phyloP scores from a whole-genome alignment of 176 grass and related monocot genomes.

The Canna indica region DNA sequence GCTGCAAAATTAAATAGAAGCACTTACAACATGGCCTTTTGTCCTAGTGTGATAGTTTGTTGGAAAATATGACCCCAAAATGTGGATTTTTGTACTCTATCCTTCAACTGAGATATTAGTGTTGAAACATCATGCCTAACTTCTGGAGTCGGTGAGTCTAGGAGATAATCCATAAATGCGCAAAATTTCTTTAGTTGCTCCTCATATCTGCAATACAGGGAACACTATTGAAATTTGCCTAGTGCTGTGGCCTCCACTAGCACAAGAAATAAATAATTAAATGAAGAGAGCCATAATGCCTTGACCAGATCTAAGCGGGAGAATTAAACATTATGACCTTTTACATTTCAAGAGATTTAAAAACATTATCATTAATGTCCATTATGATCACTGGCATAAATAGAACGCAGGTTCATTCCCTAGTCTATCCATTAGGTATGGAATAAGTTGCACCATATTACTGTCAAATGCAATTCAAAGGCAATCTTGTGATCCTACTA shows the following conservation, averaged over 20 bases:
- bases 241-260: neutral
- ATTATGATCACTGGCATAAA: neutral
- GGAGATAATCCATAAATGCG: conserved; percentile 84
- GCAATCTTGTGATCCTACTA: neutral
- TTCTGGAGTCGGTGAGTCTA: conserved; percentile 72
- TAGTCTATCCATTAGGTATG: neutral
- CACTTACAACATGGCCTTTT: conserved; percentile 89
- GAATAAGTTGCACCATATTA: neutral
- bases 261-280: neutral
- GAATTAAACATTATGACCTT: neutral
- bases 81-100: conserved; percentile 60
- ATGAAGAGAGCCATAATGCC: neutral
- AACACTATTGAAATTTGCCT: conserved; percentile 1
- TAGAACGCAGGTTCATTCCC: neutral
- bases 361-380: neutral
- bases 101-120: conserved; percentile 58
- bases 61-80: conserved; percentile 70
- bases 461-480: neutral
- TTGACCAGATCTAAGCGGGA: neutral
- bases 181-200: conserved; percentile 72
- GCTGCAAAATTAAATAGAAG: neutral
- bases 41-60: conserved; percentile 48
- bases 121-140: conserved; percentile 37
- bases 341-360: neutral
- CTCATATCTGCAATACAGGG: conserved; percentile 54